phyloP scores from a whole-genome alignment of 2,329 filamentous ascomycete genomes.

The Trichoderma cornu-damae region DNA sequence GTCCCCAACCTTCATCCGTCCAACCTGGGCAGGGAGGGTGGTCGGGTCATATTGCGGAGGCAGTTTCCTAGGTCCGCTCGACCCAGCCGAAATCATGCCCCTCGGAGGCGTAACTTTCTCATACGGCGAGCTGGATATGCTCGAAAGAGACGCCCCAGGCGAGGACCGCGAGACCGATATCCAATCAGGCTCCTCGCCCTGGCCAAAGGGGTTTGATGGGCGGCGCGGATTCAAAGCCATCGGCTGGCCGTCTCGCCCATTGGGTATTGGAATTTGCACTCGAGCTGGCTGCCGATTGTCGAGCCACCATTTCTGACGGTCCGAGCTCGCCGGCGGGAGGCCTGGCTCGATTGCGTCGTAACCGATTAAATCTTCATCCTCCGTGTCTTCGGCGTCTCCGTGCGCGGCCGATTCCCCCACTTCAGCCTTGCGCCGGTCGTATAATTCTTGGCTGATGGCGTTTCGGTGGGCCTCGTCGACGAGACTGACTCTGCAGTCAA shows the following conservation, averaged over 20 bases:
- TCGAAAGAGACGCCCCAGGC: constrained; percentile 51
- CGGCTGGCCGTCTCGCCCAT: constrained; percentile 43
- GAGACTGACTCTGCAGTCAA: constrained; percentile 76
- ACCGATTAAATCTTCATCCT: constrained; percentile 75
- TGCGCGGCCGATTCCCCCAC: constrained; percentile 60
- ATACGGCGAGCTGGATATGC: constrained; percentile 55
- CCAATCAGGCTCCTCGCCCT: constrained; percentile 78
- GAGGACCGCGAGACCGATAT: constrained; percentile 56
- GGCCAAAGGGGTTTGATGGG: constrained; percentile 74
- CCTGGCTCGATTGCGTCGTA: constrained; percentile 81
- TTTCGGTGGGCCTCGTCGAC: constrained; percentile 72
- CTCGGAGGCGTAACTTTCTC: constrained; percentile 52
- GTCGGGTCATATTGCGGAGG: constrained; percentile 48
- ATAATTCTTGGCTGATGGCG: constrained; percentile 67
- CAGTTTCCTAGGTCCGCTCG: constrained; percentile 46
- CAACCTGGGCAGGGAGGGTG: constrained; percentile 42
- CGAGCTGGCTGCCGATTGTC: constrained; percentile 69
- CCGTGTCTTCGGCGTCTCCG: constrained; percentile 49
- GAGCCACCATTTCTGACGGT: constrained; percentile 66
- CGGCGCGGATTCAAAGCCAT: constrained; percentile 67
- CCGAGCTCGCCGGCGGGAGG: constrained; percentile 61
- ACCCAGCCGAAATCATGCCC: constrained; percentile 40
- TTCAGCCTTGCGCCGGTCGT: constrained; percentile 61
- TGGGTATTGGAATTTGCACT: constrained; percentile 64
- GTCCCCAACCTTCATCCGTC: constrained; percentile 40